Base-by-base conservation (phyloP, 2,329 filamentous ascomycete genomes). In the Atkinsonella texensis region DNA sequence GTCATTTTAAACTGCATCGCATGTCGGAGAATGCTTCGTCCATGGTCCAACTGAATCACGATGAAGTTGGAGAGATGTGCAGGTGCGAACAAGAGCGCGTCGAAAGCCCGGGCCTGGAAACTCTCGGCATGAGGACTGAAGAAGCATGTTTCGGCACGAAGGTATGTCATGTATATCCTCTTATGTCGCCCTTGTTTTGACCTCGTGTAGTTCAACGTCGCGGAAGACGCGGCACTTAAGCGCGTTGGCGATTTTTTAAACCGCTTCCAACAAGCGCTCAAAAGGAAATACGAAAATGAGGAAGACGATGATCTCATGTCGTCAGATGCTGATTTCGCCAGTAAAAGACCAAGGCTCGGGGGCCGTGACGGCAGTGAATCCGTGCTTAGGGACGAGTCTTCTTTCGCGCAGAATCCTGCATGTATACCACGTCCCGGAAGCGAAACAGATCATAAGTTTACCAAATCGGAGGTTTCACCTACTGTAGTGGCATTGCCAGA, bases 191-290 rank as follows among this genome's bases (percentile, higher is more conserved):
- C 28, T 28, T 28, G 28, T 3, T 44, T 46, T 52, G 38, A 52
- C 41, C 4, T 13, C 9, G n/a, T 18, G 17, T 23, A 52, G 17
- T 38, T 50, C n/a, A 35, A 20, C 18, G 11, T 35, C 10, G 35
- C 18, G 6, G 47, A 49, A 13, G 35, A 53, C 38, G 51, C 39
- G 11, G 18, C 47, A 28, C 32, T 40, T 41, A 43, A 46, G 13
- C 12, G 35, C n/a, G 47, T 47, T 9, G 42, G 49, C 35, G 28
- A 53, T 4, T 50, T 53, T 38, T 39, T 53, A 2, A 11, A 41
- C 15, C 32, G 42, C 8, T 42, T 50, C 12, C 18, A 32, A 33
- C n/a, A 28, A n/a, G 49, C 20, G 7, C 13, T 50, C 5, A 45
- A 40, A 20, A 45, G 49, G 8, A 50, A 20, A 32, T 50, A 18